A percentile compares a stretch with the other conserved stretches of the same genome.
These are phyloP conservation scores for Penicillium sp. DNA, from an alignment of 2,329 filamentous ascomycete species.

Conservation along the genomic window DNA sequence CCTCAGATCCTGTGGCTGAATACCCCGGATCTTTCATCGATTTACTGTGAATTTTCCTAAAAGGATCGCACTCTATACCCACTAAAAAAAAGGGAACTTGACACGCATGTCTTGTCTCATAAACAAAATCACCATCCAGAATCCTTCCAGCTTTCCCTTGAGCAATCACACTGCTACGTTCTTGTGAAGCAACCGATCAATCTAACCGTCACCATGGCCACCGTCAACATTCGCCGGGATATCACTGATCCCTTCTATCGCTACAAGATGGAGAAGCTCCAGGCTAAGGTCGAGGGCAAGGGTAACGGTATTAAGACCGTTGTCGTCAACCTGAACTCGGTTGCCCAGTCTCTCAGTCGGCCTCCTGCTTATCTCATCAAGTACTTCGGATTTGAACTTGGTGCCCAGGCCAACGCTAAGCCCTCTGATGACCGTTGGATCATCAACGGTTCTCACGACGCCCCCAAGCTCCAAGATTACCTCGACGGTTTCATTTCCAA, in stretches of 20 bases:
- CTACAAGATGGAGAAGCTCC: conserved; percentile 99
- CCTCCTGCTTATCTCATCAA: conserved; percentile 97
- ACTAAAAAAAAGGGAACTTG: conserved; percentile 21
- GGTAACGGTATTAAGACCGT: conserved; percentile 99
- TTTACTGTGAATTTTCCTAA: conserved; percentile 24
- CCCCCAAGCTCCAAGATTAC: conserved; percentile 93
- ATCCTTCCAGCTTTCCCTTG: conserved; percentile 33
- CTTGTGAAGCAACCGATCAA: conserved; percentile 24
- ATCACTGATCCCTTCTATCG: conserved; percentile 98
- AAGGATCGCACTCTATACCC: conserved; percentile 36
- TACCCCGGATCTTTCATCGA: conserved; percentile 21
- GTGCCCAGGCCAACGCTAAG: conserved; percentile 97
- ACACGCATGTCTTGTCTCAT: conserved; percentile 60
- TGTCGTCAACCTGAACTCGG: conserved; percentile 92
- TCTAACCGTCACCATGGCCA: conserved; percentile 73
- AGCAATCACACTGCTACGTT: conserved; percentile 27
- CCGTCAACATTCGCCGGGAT: conserved; percentile 97
- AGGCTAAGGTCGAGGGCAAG: conserved; percentile 99
- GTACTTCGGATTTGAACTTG: conserved; percentile 98
- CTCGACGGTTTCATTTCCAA: conserved; percentile 98
- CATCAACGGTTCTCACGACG: conserved; percentile 97
- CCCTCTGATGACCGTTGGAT: conserved; percentile 99
- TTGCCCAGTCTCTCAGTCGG: conserved; percentile 86
- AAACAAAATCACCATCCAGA: conserved; percentile 45
- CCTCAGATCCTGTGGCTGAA: conserved; percentile 90